A percentile compares a stretch with the other conserved stretches of the same genome.
phyloP scores from a whole-genome alignment of 345 rosid species.

The Sisymbrium altissimum region DNA sequence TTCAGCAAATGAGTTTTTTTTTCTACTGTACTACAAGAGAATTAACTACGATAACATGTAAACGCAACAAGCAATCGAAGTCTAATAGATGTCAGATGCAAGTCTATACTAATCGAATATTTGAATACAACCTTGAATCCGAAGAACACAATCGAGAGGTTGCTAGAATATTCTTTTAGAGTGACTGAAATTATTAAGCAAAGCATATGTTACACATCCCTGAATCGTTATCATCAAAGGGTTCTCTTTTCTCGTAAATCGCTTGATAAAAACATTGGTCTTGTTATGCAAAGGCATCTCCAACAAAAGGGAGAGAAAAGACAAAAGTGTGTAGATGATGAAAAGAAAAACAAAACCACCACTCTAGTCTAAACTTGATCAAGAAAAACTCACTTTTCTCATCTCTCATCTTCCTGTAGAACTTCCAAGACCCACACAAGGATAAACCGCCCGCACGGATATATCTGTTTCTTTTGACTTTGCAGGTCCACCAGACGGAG shows the following conservation, averaged over 20 bases:
- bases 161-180: background rate
- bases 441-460: constrained; percentile 9
- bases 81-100: background rate
- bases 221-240: constrained; percentile 18
- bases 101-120: background rate
- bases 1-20: background rate
- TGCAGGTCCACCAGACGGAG: background rate
- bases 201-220: constrained; percentile 17
- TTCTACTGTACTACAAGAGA: background rate
- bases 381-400: background rate
- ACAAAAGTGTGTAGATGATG: constrained; percentile 13
- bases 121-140: background rate
- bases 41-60: background rate
- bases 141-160: background rate
- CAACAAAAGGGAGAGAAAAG: constrained; percentile 2
- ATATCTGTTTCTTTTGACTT: constrained; percentile 23
- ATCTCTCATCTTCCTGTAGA: constrained; percentile 27
- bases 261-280: constrained; percentile 13
- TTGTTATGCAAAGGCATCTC: constrained; percentile 13
- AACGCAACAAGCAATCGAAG: background rate
- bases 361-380: constrained; percentile 22
- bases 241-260: constrained; percentile 7
- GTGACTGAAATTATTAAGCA: constrained; percentile 4
- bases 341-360: constrained; percentile 14
- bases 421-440: constrained; percentile 27